Conservation (phyloP, 768 basidiomycete genomes). For the Agaricus blazei region DNA sequence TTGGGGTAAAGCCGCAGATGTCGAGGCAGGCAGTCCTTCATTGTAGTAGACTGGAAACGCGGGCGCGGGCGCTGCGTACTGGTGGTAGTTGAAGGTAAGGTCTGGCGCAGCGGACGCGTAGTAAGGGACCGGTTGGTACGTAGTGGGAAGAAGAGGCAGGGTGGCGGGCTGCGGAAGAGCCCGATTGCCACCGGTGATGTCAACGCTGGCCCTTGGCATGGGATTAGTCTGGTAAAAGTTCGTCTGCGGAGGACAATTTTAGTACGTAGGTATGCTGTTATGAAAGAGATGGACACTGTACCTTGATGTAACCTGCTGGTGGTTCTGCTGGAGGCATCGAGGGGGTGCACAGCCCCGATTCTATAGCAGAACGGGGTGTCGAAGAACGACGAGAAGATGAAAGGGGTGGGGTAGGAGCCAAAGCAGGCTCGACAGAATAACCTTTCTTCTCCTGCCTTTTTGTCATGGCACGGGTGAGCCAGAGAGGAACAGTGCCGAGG, state of each 20-base stretch:
- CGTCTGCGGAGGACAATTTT: neutral
- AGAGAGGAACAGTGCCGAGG: neutral
- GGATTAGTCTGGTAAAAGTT: neutral
- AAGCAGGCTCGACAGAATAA: neutral
- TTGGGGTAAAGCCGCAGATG: neutral
- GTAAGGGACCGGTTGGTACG: neutral
- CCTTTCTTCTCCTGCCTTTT: neutral
- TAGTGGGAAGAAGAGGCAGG: neutral
- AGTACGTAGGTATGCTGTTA: neutral
- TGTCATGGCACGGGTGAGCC: neutral
- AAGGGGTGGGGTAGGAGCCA: neutral
- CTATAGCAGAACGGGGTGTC: neutral
- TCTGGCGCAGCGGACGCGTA: neutral
- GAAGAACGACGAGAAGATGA: neutral
- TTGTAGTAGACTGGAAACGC: neutral
- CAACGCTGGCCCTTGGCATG: neutral
- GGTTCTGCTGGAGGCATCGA: neutral
- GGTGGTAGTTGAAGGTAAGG: neutral
- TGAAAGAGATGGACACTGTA: neutral
- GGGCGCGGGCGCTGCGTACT: neutral
- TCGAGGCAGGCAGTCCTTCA: neutral
- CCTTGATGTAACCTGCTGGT: neutral
- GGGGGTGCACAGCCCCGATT: neutral
- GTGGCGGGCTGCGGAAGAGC: neutral
- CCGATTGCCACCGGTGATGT: no score